These are phyloP conservation scores for Ustilago trichophora DNA, from an alignment of 1,284 basidiomycete genomes.

Conservation along the genomic window DNA sequence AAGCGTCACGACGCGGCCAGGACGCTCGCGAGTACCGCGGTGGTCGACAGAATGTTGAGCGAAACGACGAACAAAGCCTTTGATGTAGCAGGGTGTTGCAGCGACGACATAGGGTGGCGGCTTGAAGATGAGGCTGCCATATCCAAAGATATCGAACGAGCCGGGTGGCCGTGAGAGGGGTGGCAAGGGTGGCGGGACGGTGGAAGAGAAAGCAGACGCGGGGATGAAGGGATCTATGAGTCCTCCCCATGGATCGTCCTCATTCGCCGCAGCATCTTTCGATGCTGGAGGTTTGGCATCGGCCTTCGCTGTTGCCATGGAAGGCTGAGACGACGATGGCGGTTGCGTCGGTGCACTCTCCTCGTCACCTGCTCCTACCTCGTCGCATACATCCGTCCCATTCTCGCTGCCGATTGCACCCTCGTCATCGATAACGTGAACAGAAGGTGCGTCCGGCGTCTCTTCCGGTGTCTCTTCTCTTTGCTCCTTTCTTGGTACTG, in stretches of 20 bases:
- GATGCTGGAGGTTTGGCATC: not conserved
- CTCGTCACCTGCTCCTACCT: conserved; percentile 21
- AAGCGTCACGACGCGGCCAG: conserved; percentile 84
- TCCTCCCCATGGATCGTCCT: conserved; percentile 32
- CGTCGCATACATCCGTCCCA: conserved; percentile 11
- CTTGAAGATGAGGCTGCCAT: conserved; percentile 65
- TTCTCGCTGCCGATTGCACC: not conserved
- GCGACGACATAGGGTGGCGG: conserved; percentile 64
- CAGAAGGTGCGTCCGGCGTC: conserved; percentile 1
- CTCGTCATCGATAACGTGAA: conserved; percentile 30
- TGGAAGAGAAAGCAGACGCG: conserved; percentile 25
- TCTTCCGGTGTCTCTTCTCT: not conserved
- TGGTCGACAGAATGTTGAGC: conserved; percentile 88
- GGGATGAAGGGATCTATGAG: conserved; percentile 37
- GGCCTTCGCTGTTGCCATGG: too few relatives aligned
- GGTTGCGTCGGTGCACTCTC: conserved; percentile 16
- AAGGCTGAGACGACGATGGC: not conserved
- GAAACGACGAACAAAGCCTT: conserved; percentile 84
- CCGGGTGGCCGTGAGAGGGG: conserved; percentile 42
- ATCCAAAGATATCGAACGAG: conserved; percentile 63
- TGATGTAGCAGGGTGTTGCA: conserved; percentile 76
- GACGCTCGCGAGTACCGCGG: conserved; percentile 59
- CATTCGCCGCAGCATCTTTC: not conserved
- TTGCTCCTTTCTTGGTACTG: not conserved
- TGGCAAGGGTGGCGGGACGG: conserved; percentile 26